Percentiles rank a stretch among this genome's conserved stretches.
Conservation (phyloP, 2,329 filamentous ascomycete species). For the Penicillium concentricum region DNA sequence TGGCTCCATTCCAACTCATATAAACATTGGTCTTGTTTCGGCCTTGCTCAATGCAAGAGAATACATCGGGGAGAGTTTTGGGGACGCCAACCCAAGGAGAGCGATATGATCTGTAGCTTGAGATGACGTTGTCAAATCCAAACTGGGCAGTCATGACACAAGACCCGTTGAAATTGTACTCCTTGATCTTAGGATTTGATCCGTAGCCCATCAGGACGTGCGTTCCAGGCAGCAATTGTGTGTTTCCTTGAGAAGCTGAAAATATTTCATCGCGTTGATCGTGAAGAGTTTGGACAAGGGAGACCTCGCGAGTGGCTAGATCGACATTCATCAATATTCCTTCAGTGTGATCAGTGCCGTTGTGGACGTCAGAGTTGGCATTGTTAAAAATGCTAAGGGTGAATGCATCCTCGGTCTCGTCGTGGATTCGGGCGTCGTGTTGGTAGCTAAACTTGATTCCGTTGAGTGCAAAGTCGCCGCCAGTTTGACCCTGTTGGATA, state of each 20-base stretch:
- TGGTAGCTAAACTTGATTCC: constrained; percentile 29
- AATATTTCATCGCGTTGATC: constrained; percentile 5
- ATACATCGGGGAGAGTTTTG: constrained; percentile 15
- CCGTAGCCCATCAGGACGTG: constrained; percentile 11
- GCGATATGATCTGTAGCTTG: constrained; percentile 32
- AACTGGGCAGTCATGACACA: constrained; percentile 34
- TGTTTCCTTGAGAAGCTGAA: constrained; percentile 15
- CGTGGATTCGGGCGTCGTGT: constrained; percentile 33
- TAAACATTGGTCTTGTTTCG: constrained; percentile 24
- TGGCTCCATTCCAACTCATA: constrained; percentile 43
- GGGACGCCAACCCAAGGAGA: constrained; percentile 23
- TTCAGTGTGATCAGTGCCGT: neutral
- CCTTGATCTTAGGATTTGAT: constrained; percentile 27
- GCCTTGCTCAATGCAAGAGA: constrained; percentile 13
- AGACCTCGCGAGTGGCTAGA: constrained; percentile 5
- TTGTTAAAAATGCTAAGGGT: constrained; percentile 32
- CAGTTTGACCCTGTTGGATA: constrained; percentile 21
- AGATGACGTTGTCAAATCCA: constrained; percentile 23
- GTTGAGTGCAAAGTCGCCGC: constrained; percentile 24
- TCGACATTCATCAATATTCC: constrained; percentile 18
- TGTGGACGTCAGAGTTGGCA: constrained; percentile 18
- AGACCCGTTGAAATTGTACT: constrained; percentile 27
- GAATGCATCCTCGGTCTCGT: constrained; percentile 26
- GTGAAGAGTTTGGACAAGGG: neutral
- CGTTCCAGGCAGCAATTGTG: constrained; percentile 12